Percentiles rank a stretch among this genome's conserved stretches.
Conservation (phyloP, 139 green algal species). For the Desmodesmus armatus region DNA sequence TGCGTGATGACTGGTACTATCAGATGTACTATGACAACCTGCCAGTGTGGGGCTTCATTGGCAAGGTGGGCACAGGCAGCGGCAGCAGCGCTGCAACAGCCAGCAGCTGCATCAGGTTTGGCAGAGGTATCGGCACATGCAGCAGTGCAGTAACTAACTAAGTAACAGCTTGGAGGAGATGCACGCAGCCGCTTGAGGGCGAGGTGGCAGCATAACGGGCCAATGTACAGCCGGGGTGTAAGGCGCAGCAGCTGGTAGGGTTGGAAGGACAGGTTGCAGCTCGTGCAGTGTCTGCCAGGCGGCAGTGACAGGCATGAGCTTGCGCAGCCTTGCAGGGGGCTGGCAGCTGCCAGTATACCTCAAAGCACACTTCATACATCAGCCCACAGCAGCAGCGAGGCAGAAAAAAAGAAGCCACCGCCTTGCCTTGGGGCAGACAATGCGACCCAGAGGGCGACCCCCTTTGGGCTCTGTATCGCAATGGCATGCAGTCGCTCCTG, state of each 20-base stretch:
- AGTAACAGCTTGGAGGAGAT: not conserved
- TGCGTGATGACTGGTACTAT: slow-evolving; percentile 77
- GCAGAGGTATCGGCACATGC: not conserved
- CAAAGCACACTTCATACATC: too few relatives aligned
- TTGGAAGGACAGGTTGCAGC: too few relatives aligned
- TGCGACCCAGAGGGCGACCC: too few relatives aligned
- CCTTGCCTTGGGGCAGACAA: too few relatives aligned
- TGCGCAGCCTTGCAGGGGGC: too few relatives aligned
- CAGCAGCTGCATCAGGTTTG: slow-evolving; percentile 12
- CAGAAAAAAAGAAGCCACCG: too few relatives aligned
- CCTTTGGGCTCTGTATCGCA: too few relatives aligned
- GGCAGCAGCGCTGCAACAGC: not conserved
- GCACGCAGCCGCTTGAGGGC: not conserved
- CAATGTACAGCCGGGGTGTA: not conserved
- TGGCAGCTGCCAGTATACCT: too few relatives aligned
- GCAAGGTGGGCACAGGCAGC: slow-evolving; percentile 65
- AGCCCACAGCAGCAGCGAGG: too few relatives aligned
- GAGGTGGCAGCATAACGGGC: not conserved
- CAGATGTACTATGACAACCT: slow-evolving; percentile 95
- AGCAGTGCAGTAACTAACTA: not conserved
- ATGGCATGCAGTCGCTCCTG: too few relatives aligned
- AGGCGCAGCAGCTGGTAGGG: not conserved
- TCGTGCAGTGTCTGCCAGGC: too few relatives aligned
- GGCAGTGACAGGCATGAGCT: too few relatives aligned
- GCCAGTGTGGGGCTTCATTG: slow-evolving; percentile 96